Evolutionary conservation across 1,284 basidiomycete species (phyloP).

Genomic region (Porodaedalea pini): DNA sequence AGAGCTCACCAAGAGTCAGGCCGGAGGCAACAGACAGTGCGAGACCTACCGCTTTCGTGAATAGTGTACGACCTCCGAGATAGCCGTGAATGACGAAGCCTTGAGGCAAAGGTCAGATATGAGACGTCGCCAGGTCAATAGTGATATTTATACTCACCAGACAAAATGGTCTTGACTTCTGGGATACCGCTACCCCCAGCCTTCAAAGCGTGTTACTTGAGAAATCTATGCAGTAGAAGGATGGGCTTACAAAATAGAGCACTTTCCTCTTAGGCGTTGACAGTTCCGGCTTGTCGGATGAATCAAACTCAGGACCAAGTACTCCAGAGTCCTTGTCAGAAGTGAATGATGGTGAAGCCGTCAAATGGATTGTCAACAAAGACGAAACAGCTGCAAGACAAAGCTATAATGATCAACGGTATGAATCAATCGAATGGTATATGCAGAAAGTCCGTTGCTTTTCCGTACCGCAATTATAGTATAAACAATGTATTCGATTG

Average conservation of each 20-base stretch:
- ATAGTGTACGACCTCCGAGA: conserved; percentile 84
- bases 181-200: conserved; percentile 96
- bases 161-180: conserved; percentile 95
- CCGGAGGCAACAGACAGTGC: conserved; percentile 91
- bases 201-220: conserved; percentile 34
- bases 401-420: conserved; percentile 42
- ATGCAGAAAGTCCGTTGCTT: not conserved
- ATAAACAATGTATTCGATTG: conserved; percentile 72
- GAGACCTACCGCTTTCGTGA: conserved; percentile 89
- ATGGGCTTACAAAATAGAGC: conserved; percentile 72
- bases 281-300: conserved; percentile 27
- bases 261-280: conserved; percentile 55
- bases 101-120: conserved; percentile 28
- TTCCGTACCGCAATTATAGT: conserved; percentile 69
- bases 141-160: conserved; percentile 45
- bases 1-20: conserved; percentile 65
- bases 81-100: conserved; percentile 99
- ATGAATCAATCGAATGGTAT: conserved; percentile 2
- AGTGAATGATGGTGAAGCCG: conserved; percentile 83
- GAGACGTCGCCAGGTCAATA: conserved; percentile 6
- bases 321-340: conserved; percentile 84
- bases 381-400: conserved; percentile 69
- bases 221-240: conserved; percentile 22
- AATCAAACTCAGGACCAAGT: conserved; percentile 49
- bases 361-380: conserved; percentile 81